Base-by-base conservation (phyloP, 163 green algal genomes). In the Chlamydomonas reinhardtii region DNA sequence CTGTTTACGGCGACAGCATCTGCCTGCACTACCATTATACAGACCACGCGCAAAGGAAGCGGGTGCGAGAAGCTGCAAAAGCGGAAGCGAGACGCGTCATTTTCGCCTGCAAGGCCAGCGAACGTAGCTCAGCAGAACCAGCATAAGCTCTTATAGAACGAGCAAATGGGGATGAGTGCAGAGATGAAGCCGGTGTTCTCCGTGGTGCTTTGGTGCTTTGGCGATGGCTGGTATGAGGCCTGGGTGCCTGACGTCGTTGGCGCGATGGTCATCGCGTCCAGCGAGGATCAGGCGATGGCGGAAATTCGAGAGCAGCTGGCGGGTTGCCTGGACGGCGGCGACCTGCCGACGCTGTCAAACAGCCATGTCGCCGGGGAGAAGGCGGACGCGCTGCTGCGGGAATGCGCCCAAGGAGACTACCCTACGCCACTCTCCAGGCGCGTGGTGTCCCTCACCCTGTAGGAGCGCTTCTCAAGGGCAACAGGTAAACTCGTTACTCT, bases 201-300 rank as follows among this genome's bases (percentile, higher is more conserved):
- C 52, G 73, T 9, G 0, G 73, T 79, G 14, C n/a, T 79, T n/a
- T 79, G 73, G 73, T 69, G 52, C 52, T 79, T 79, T 31, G 73
- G 73, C 31, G 52, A 31, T 20, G 48, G 14, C 73, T 79, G 73
- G 73, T 79, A 54, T 79, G 73, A 79, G 48, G 73, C 73, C 73
- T 79, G 73, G 73, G 73, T 68, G 48, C 73, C 73, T 54, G 73
- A 79, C 73, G 73, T 79, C 73, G 52, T 48, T 48, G 73, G 73
- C 73, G 73, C 64, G 35, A 39, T 66, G 76, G 76, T 74, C 64
- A 84, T 73, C 39, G 66, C 76, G 29, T 35, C 39, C 35, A 84
- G 37, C 34, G 76, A 84, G 61, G 39, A 71, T 8, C 64, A 84
- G 76, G 76, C 64, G 17, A n/a, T 73, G 59, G 59, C 32, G 22